Conservation (phyloP, 2,329 filamentous ascomycete species). For the Apiospora saccharicola region DNA sequence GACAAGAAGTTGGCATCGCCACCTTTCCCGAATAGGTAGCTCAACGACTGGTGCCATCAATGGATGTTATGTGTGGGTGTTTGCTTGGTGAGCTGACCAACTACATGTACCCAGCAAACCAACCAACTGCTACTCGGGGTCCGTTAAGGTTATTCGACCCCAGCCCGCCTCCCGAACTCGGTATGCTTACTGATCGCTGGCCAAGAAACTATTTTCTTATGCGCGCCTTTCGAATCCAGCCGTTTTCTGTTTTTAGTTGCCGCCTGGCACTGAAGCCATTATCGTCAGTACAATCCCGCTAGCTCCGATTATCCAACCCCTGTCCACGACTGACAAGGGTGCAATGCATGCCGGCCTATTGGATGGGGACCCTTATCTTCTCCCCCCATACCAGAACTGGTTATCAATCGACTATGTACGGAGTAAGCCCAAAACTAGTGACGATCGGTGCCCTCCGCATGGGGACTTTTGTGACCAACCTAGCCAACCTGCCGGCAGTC, state of each 20-base stretch:
- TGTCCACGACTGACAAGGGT: background rate
- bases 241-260: too few species aligned
- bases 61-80: background rate
- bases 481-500: background rate
- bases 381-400: background rate
- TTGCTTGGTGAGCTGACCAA: background rate
- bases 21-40: background rate
- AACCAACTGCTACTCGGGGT: background rate
- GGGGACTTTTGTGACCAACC: background rate
- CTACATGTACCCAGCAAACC: background rate
- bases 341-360: background rate
- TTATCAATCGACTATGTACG: background rate
- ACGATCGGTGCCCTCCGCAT: conserved; percentile 13
- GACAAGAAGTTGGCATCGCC: background rate
- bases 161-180: too few species aligned
- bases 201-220: background rate
- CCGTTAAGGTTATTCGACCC: too few species aligned
- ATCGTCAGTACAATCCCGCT: background rate
- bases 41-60: background rate
- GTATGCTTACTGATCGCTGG: background rate
- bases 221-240: too few species aligned
- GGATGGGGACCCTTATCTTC: background rate
- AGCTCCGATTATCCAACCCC: background rate
- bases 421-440: background rate
- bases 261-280: background rate